A percentile compares a stretch with the other conserved stretches of the same genome.
These are phyloP conservation scores for Solanum chaucha DNA, from an alignment of 257 asterid genomes.

Conservation along the genomic window DNA sequence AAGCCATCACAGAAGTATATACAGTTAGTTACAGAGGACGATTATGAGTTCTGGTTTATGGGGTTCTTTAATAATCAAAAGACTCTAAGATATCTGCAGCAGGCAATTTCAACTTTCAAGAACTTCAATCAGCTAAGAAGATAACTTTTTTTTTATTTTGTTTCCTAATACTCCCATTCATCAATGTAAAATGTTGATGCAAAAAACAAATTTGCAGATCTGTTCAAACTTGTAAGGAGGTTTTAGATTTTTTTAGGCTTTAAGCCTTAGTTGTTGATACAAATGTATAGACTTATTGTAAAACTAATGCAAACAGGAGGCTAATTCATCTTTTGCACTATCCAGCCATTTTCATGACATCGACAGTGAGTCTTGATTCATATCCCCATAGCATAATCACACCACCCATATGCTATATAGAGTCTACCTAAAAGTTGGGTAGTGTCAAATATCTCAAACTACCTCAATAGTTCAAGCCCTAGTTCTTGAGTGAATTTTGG, in stretches of 20 bases:
- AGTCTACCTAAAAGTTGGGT: neutral
- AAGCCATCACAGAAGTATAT: conserved; percentile 37
- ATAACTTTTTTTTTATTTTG: neutral
- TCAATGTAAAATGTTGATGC: neutral
- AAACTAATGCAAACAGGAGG: neutral
- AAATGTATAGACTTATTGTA: neutral
- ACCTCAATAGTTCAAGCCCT: neutral
- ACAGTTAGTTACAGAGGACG: conserved; percentile 28
- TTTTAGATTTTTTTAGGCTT: neutral
- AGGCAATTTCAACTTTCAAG: conserved; percentile 1
- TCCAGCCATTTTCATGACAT: neutral
- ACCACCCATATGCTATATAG: neutral
- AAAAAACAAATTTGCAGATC: neutral
- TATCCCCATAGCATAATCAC: neutral
- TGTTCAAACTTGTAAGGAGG: neutral
- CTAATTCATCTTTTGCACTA: neutral
- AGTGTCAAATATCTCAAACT: neutral
- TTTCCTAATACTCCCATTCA: neutral
- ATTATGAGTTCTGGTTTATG: conserved; percentile 51
- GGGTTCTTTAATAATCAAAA: conserved; percentile 35
- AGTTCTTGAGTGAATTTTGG: neutral
- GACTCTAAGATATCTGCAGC: conserved; percentile 22
- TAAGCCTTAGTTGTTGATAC: neutral
- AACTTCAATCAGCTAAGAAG: neutral
- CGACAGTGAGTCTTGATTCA: neutral